Conservation (phyloP, 345 rosid species). For the Ceriops zippeliana region DNA sequence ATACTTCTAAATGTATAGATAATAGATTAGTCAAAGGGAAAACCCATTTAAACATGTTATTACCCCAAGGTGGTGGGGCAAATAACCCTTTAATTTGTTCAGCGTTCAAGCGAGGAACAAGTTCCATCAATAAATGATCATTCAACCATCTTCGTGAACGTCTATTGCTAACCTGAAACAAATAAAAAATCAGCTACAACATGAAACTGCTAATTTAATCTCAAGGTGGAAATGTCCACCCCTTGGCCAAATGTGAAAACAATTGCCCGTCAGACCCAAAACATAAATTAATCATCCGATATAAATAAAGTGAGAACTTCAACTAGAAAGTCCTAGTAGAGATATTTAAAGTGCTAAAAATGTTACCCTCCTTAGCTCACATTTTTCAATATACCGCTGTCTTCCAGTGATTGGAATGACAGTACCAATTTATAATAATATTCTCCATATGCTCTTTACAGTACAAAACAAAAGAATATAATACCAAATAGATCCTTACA, state of each 20-base stretch:
- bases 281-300: no score
- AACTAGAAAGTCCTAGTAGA: no score
- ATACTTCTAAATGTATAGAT: background rate
- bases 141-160: conserved; percentile 84
- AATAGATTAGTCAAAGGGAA: background rate
- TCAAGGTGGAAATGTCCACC: background rate
- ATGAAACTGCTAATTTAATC: background rate
- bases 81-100: conserved; percentile 90
- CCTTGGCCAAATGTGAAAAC: background rate
- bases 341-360: no score
- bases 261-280: no score
- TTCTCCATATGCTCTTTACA: no score
- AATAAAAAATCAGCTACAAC: background rate
- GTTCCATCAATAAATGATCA: conserved; percentile 93
- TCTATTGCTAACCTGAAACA: conserved; percentile 71
- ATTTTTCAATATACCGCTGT: no score
- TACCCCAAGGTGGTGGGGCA: conserved; percentile 99
- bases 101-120: conserved; percentile 86
- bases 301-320: no score
- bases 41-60: conserved; percentile 10
- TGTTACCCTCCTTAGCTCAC: no score
- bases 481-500: no score
- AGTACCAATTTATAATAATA: no score
- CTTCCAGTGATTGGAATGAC: no score
- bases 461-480: no score